These are phyloP conservation scores for Scedosporium aurantiacum DNA, from an alignment of 2,329 filamentous ascomycete species.

Conservation along the genomic window DNA sequence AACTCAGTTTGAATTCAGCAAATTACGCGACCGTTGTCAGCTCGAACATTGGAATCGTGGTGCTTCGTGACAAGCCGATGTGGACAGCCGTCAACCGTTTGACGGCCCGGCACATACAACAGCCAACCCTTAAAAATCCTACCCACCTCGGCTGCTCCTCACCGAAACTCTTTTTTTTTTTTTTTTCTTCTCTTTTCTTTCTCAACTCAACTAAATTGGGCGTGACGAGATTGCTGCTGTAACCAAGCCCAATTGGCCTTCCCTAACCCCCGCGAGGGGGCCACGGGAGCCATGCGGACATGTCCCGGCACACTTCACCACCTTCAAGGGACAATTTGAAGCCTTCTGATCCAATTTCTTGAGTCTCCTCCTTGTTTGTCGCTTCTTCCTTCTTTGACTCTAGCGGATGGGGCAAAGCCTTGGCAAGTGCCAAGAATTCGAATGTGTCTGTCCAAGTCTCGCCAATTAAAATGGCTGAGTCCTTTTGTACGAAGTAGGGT, in stretches of 20 bases:
- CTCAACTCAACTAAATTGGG: constrained; percentile 68
- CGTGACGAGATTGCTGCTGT: constrained; percentile 60
- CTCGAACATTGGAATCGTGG: too few species aligned
- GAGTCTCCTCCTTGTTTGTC: constrained; percentile 14
- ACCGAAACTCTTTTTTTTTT: constrained; percentile 11
- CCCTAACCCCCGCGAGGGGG: background rate
- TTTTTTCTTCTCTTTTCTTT: constrained; percentile 25
- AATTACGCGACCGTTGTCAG: too few species aligned
- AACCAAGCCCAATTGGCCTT: constrained; percentile 22
- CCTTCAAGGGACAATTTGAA: constrained; percentile 50
- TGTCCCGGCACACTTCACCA: constrained; percentile 54
- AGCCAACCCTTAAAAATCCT: background rate
- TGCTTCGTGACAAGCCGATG: too few species aligned
- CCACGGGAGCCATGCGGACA: constrained; percentile 42
- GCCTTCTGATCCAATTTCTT: constrained; percentile 47
- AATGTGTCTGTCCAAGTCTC: too few species aligned
- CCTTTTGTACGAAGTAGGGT: too few species aligned
- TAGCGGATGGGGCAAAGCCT: background rate
- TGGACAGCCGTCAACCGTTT: too few species aligned
- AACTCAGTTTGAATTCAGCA: too few species aligned
- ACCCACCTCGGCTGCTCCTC: background rate
- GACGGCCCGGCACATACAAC: background rate
- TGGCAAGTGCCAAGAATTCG: background rate
- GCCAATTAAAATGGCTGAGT: too few species aligned
- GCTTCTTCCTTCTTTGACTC: constrained; percentile 8